Evolutionary conservation across 1,139 yeast species (phyloP), one percentile per base, ranked within the genome.

Genomic region (Geotrichum armillariae): DNA sequence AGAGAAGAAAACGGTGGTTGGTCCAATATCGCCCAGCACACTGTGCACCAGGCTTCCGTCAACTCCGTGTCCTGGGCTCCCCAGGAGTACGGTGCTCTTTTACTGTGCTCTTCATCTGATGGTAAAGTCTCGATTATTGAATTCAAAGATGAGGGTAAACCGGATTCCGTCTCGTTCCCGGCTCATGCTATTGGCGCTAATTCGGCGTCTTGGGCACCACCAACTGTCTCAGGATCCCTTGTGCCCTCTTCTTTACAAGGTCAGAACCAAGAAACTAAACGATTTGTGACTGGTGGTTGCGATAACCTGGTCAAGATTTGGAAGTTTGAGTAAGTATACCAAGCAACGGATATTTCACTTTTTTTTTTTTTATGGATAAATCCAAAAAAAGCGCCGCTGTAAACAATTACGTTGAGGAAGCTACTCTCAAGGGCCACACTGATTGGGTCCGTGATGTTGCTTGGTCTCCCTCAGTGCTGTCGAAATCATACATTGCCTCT

Each of bases 41-140:
- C 83, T 11, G 86, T 82, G 31, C 99, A 93, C 70, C 87, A 84
- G 60, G 98, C 97, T 21, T 85, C 95, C 50, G 97, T 93, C 22
- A 93, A 93, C 70, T 84, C 95, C 41, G 94, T 93, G 27, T 78
- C 85, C 53, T 93, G 99, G 99, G 96, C 96, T 6, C 98, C 99
- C 23, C 95, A 89, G 63, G 98, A 93, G 70, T 84, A 87, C 62
- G 98, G 98, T 11, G 96, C 98, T 2, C 79, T 89, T 47, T 76
- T 93, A 60, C 75, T 91, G 59, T 90, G 96, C 61, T 85, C 96
- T 1, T 89, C 97, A 2, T 85, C 95, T 16, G 99, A 93, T 66
- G 99, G 99, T 21, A 82, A 80, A 59, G 90, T 88, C 21, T 88
- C 96, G 2, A 85, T 93, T 46, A 84, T 93, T 34, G 97, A 91